Conservation (phyloP, 23 red algal genomes). For the Porphyridium purpureum region DNA sequence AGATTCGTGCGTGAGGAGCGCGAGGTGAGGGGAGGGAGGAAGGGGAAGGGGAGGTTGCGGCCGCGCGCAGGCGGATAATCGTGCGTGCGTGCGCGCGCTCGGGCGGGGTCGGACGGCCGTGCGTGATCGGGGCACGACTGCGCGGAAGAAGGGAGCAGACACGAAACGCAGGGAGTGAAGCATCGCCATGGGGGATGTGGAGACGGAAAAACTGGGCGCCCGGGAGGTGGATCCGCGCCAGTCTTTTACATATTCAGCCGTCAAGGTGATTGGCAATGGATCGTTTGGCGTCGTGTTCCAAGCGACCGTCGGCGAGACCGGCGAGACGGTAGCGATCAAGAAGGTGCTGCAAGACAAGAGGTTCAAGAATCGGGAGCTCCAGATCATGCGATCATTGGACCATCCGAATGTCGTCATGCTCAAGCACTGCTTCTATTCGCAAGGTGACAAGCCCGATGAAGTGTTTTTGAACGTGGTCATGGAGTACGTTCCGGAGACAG, state of each 20-base stretch:
- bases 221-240: not conserved
- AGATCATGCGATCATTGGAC: conserved; percentile 93
- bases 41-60: not conserved
- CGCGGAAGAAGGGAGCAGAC: not conserved
- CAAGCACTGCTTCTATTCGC: conserved; percentile 96
- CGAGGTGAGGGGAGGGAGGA: not conserved
- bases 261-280: conserved; percentile 77
- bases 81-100: not conserved
- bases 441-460: conserved; percentile 78
- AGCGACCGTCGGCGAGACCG: conserved; percentile 84
- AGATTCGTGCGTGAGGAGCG: not conserved
- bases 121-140: not conserved
- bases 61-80: not conserved
- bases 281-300: conserved; percentile 96
- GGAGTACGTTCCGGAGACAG: conserved; percentile 91
- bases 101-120: too few species aligned
- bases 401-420: conserved; percentile 87
- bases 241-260: conserved; percentile 35
- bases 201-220: not conserved
- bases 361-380: conserved; percentile 96
- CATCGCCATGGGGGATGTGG: not conserved
- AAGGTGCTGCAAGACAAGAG: conserved; percentile 98
- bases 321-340: conserved; percentile 95
- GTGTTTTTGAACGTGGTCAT: conserved; percentile 93
- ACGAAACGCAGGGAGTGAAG: not conserved